A percentile compares a stretch with the other conserved stretches of the same genome.
Conservation (phyloP, 768 basidiomycete species). For the Suillus sp. region DNA sequence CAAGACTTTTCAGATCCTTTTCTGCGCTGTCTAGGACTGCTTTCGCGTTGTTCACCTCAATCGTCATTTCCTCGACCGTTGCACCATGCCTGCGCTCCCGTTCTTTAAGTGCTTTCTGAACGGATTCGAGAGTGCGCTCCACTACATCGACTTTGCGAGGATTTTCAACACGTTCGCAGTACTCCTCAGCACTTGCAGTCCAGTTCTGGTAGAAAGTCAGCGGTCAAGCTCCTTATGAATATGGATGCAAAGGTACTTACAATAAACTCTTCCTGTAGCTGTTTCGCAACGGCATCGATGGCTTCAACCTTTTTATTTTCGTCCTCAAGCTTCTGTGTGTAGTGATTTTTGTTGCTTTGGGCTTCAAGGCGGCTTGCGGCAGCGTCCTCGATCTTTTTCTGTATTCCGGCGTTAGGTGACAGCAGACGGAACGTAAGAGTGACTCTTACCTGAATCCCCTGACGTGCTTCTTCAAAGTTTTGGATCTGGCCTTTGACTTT, state of each 20-base stretch:
- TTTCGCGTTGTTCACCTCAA: constrained; percentile 67
- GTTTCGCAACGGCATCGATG: constrained; percentile 47
- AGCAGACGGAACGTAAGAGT: constrained; percentile 4
- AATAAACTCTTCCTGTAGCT: constrained; percentile 62
- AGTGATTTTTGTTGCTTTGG: constrained; percentile 51
- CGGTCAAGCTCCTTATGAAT: not conserved
- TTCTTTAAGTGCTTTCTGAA: constrained; percentile 64
- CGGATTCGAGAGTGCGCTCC: constrained; percentile 61
- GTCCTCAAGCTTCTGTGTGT: constrained; percentile 50
- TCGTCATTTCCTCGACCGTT: constrained; percentile 74
- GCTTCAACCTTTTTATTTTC: constrained; percentile 49
- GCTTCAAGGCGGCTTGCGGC: constrained; percentile 51
- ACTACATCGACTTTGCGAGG: constrained; percentile 60
- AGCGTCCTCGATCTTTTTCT: constrained; percentile 55
- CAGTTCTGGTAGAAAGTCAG: constrained; percentile 49
- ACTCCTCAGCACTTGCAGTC: constrained; percentile 63
- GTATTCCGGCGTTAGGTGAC: constrained; percentile 8
- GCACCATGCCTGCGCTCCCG: constrained; percentile 78
- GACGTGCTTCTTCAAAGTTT: constrained; percentile 50
- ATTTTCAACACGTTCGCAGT: constrained; percentile 58
- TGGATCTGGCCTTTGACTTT: constrained; percentile 50
- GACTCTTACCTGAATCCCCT: constrained; percentile 46
- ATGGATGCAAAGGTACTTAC: constrained; percentile 38
- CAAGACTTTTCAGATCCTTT: constrained; percentile 63
- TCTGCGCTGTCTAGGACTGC: constrained; percentile 60